These are phyloP conservation scores for Alternaria sp. DNA, from an alignment of 2,329 filamentous ascomycete species.

Conservation along the genomic window DNA sequence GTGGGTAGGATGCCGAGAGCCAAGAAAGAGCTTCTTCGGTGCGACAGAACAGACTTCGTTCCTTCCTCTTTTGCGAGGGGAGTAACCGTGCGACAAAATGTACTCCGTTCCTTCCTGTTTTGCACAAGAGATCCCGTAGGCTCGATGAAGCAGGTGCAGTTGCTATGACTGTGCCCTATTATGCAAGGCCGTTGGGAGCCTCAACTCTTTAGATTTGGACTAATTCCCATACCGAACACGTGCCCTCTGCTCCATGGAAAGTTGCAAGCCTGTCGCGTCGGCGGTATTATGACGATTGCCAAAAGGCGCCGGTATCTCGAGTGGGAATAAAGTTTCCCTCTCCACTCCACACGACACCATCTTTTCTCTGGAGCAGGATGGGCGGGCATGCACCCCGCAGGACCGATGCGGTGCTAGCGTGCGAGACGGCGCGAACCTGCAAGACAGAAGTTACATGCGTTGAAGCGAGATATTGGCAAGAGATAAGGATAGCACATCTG, in stretches of 20 bases:
- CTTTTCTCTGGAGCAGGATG: neutral
- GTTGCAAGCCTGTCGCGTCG: neutral
- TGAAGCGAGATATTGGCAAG: conserved; percentile 10
- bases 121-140: conserved; percentile 13
- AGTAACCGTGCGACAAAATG: neutral
- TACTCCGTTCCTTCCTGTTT: conserved; percentile 17
- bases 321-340: conserved; percentile 6
- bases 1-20: neutral
- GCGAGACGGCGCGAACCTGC: conserved; percentile 9
- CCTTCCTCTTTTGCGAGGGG: conserved; percentile 18
- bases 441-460: conserved; percentile 10
- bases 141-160: conserved; percentile 21
- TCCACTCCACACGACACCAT: conserved; percentile 8
- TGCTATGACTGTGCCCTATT: neutral
- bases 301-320: neutral
- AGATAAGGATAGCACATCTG: conserved; percentile 16
- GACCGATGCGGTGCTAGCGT: conserved; percentile 8
- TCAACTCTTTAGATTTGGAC: neutral
- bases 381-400: conserved; percentile 31
- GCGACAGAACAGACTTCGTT: neutral
- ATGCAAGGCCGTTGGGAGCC: conserved; percentile 11
- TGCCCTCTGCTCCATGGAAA: neutral
- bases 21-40: neutral
- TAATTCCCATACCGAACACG: neutral
- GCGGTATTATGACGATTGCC: neutral